phyloP scores from a whole-genome alignment of 257 asterid species.

The Salvia hispanica region DNA sequence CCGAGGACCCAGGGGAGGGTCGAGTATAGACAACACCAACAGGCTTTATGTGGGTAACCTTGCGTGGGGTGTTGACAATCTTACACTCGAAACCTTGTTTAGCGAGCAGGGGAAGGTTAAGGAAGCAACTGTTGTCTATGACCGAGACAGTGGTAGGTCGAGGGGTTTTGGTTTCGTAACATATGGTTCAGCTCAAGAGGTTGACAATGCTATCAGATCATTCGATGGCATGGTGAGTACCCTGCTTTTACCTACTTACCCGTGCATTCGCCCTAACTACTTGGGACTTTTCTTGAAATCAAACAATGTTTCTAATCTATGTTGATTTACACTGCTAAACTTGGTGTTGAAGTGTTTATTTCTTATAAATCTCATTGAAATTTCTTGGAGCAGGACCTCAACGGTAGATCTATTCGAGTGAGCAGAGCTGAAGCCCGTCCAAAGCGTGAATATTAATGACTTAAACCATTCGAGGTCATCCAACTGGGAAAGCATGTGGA shows the following conservation, averaged over 20 bases:
- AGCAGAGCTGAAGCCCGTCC: constrained; percentile 68
- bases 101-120: constrained; percentile 74
- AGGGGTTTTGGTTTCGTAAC: constrained; percentile 97
- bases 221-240: constrained; percentile 76
- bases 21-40: constrained; percentile 46
- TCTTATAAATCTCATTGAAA: constrained; percentile 15
- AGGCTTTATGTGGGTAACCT: constrained; percentile 82
- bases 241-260: neutral
- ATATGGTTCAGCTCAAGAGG: constrained; percentile 63
- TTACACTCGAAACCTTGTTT: constrained; percentile 68
- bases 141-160: constrained; percentile 84
- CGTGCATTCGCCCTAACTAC: neutral
- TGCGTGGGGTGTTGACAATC: constrained; percentile 83
- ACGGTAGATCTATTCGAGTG: constrained; percentile 79
- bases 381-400: constrained; percentile 54
- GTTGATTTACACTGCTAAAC: neutral
- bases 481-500: constrained; percentile 26
- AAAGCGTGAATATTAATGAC: constrained; percentile 50
- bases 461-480: constrained; percentile 25
- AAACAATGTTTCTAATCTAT: neutral
- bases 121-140: constrained; percentile 85
- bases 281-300: neutral
- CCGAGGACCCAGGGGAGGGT: constrained; percentile 60
- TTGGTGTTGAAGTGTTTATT: neutral
- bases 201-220: constrained; percentile 57